A percentile compares a stretch with the other conserved stretches of the same genome.
phyloP scores from a whole-genome alignment of 352 stramenopile genomes.

The Globisporangium uncinulatum region DNA sequence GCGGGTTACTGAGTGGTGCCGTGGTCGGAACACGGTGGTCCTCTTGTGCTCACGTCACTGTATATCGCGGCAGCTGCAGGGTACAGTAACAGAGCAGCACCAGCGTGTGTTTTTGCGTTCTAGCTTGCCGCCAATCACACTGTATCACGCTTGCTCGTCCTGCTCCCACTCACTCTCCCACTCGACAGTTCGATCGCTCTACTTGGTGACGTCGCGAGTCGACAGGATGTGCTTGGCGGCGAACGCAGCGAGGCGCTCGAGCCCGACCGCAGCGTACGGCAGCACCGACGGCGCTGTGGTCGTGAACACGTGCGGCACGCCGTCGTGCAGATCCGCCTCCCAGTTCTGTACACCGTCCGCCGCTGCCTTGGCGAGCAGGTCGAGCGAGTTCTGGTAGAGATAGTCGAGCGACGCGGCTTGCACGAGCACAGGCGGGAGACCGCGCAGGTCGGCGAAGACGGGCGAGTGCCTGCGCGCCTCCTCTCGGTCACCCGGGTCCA shows the following conservation, averaged over 20 bases:
- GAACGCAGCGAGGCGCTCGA: constrained; percentile 39
- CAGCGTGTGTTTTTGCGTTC: too few species aligned
- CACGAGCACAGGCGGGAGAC: constrained; percentile 28
- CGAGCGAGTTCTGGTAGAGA: constrained; percentile 21
- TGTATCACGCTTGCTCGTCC: constrained; percentile 4
- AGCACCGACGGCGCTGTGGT: constrained; percentile 45
- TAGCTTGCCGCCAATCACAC: neutral
- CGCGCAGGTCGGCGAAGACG: constrained; percentile 19
- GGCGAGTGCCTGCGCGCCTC: constrained; percentile 13
- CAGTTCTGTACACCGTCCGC: constrained; percentile 14
- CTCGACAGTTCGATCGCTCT: neutral
- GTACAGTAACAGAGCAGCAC: neutral
- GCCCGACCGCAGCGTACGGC: constrained; percentile 33
- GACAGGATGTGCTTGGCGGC: constrained; percentile 18
- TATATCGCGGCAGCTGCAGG: too few species aligned
- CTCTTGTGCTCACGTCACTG: too few species aligned
- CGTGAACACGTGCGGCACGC: constrained; percentile 67
- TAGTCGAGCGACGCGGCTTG: constrained; percentile 27
- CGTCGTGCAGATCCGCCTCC: constrained; percentile 32
- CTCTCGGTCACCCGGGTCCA: neutral
- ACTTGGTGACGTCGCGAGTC: neutral
- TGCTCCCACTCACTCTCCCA: neutral
- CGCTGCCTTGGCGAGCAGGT: constrained; percentile 20
- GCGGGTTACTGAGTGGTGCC: too few species aligned
- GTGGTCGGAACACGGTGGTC: too few species aligned